Conservation (phyloP, 345 rosid genomes). For the Citrus glauca region DNA sequence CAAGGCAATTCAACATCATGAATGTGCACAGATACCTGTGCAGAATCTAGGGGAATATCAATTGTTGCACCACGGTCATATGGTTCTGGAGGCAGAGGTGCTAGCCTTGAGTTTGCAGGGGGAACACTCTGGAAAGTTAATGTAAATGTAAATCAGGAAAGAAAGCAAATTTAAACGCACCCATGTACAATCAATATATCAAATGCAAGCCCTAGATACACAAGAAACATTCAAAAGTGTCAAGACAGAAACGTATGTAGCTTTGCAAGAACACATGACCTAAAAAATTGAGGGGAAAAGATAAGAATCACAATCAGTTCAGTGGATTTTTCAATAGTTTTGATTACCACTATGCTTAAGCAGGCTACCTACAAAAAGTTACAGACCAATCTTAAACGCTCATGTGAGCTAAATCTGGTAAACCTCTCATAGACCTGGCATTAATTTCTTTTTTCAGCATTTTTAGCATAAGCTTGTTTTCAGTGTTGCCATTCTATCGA, state of each 20-base stretch:
- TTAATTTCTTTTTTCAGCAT: not conserved
- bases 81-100: constrained; percentile 94
- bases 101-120: constrained; percentile 67
- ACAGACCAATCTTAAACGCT: constrained; percentile 1
- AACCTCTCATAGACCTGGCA: not conserved
- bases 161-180: constrained; percentile 7
- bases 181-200: not conserved
- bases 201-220: not conserved
- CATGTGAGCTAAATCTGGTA: not conserved
- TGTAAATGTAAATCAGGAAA: constrained; percentile 10
- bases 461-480: not conserved
- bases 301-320: not conserved
- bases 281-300: not conserved
- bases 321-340: not conserved
- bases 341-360: not conserved
- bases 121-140: constrained; percentile 60
- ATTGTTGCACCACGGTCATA: constrained; percentile 82
- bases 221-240: not conserved
- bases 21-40: constrained; percentile 44
- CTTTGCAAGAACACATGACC: not conserved
- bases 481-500: not conserved
- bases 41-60: constrained; percentile 81
- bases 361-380: not conserved
- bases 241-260: not conserved
- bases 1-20: constrained; percentile 1